Evolutionary conservation across 2,329 filamentous ascomycete genomes (phyloP).

Genomic region (Fusarium sambucinum): DNA sequence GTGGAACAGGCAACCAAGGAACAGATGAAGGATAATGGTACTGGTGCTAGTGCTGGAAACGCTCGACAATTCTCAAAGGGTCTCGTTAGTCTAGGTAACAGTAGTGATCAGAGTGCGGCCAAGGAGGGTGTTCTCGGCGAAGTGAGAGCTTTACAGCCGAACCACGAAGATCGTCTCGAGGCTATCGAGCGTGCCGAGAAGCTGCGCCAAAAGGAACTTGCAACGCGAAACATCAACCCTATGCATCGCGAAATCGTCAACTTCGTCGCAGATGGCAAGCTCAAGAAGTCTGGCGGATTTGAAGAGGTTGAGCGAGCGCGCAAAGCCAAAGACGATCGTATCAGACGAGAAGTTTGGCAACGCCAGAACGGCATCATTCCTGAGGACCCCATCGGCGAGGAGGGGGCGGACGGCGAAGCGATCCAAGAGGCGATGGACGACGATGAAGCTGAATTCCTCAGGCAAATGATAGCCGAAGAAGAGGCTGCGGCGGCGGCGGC

Average conservation of each 20-base stretch:
- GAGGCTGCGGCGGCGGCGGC: conserved; percentile 1
- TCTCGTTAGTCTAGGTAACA: conserved; percentile 65
- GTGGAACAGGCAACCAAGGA: conserved; percentile 99
- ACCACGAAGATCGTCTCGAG: conserved; percentile 92
- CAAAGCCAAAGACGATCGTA: conserved; percentile 86
- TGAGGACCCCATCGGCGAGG: conserved; percentile 59
- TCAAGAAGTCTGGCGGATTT: conserved; percentile 96
- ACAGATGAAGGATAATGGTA: conserved; percentile 82
- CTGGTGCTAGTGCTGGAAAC: conserved; percentile 61
- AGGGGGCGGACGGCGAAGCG: conserved; percentile 43
- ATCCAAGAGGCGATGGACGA: conserved; percentile 35
- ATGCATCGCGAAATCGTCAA: conserved; percentile 86
- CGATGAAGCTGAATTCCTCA: conserved; percentile 27
- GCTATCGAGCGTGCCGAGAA: conserved; percentile 98
- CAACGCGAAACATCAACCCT: conserved; percentile 77
- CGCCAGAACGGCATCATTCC: conserved; percentile 69
- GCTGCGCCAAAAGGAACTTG: conserved; percentile 87
- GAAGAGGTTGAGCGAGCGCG: conserved; percentile 92
- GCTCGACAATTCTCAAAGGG: conserved; percentile 69
- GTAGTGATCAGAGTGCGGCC: conserved; percentile 78
- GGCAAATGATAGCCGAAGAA: conserved; percentile 23
- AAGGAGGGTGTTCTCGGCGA: conserved; percentile 94
- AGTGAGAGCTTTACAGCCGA: conserved; percentile 91
- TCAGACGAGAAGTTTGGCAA: conserved; percentile 83
- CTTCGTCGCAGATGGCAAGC: conserved; percentile 89